phyloP scores from a whole-genome alignment of 345 rosid species.

The Jatropha curcas region DNA sequence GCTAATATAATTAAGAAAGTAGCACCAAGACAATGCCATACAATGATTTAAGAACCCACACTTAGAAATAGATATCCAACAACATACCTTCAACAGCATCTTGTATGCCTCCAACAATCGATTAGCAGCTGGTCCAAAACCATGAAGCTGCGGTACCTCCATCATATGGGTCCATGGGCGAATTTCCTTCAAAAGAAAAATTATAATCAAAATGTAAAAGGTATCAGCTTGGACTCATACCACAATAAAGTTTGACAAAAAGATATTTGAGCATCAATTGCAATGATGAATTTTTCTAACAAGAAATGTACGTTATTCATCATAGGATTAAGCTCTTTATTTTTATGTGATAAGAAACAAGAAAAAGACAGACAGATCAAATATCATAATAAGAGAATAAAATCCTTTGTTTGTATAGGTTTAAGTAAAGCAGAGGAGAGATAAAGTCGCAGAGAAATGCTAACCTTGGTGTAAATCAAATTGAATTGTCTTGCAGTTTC shows the following conservation, averaged over 20 bases:
- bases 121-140: conserved; percentile 96
- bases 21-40: neutral
- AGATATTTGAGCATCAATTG: neutral
- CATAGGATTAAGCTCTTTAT: neutral
- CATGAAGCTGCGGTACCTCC: conserved; percentile 99
- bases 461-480: conserved; percentile 87
- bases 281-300: no score
- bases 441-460: neutral
- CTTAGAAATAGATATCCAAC: conserved; percentile 1
- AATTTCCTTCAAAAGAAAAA: conserved; percentile 54
- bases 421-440: conserved; percentile 6
- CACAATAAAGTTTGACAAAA: neutral
- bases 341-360: neutral
- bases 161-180: conserved; percentile 99
- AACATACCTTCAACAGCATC: conserved; percentile 86
- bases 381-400: neutral
- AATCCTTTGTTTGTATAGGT: neutral
- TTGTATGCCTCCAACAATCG: conserved; percentile 96
- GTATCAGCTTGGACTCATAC: neutral
- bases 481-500: conserved; percentile 96
- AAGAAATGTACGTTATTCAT: neutral
- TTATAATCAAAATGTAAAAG: neutral
- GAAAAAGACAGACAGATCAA: neutral
- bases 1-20: neutral
- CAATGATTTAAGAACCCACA: neutral